Base-by-base conservation (phyloP, 768 basidiomycete genomes). In the Antrodiella citrinella region DNA sequence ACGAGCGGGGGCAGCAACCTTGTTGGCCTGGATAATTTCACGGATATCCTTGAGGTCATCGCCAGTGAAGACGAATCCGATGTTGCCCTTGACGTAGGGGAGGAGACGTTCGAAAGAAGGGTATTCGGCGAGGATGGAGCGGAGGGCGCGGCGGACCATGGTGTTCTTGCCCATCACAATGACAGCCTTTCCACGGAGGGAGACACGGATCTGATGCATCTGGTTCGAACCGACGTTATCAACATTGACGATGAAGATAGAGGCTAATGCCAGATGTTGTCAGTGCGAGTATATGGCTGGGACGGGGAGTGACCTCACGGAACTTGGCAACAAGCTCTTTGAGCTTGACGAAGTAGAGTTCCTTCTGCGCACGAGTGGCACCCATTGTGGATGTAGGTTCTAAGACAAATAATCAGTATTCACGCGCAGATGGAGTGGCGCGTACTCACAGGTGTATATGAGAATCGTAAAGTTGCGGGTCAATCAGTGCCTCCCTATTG, bases 141-240 rank as follows among this genome's bases (percentile, higher is more conserved):
- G 92, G 55, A 99, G 80, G 54, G 93, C 96, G 62, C 96, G 91
- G 75, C 96, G 91, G 63, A 99, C 94, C 95, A 98, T 97, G 67
- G 96, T 99, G 84, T 99, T 99, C 77, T 99, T 99, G 67, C 96
- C 96, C 96, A 99, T 99, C 62, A 99, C 72, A 58, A 99, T 93
- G 53, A 93, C 74, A 75, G 91, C 96, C 69, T 90, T 92, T 64
- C 93, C 92, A 62, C 96, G 91, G 70, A 99, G 91, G 46, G 94
- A 77, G 49, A 84, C 86, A 77, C 89, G 92, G 57, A 95, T 94
- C 69, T 95, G 92, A 65, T 96, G 93, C 87, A 97, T 94, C 75
- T 99, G 96, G 79, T 97, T 96, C 54, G 94, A 97, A 51, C 93
- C 91, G 67, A 99, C 96, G 74, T 98, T 99, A 83, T 98, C 96